Evolutionary conservation across 306 rosid genomes (phyloP), one percentile per base, ranked within the genome.

Genomic region (Inga oerstediana): DNA sequence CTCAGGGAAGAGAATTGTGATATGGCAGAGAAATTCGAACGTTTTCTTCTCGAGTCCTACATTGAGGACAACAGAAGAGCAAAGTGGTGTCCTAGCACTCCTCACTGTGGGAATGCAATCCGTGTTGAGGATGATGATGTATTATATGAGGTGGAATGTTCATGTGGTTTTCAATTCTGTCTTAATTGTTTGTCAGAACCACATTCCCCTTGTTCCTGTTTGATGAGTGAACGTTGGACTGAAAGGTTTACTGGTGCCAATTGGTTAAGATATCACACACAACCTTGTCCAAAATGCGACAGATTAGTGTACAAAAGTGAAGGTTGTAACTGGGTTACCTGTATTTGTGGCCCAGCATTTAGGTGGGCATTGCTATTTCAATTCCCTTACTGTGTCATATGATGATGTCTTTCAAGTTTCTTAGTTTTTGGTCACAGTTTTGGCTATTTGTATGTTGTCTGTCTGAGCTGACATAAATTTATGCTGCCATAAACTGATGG

Each of bases 201-300:
- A 48, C 99, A 96, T 88, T 96, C 98, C 15, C 99, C 99, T 7
- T 96, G 99, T 83, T 93, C 99, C 8, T 96, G 98, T 81, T 82
- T 87, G 87, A 96, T 94, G 99, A 93, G 99, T 98, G 94, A 94
- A 84, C 98, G 92, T 79, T 96, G 99, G 98, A 84, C 88, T 73
- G 92, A 96, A 91, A 96, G 92, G 88, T 94, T 0, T 44, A 1
- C 6, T 8, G 48, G 98, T 82, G 99, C 93, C 84, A 96, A 92
- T 87, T 96, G 99, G 99, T 92, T 96, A 70, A 91, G 96, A 14
- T 94, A 90, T 66, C 92, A 96, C 84, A 92, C 99, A 32, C 92
- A 92, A 83, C 88, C 97, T 69, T 96, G 99, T 77, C 99, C 99
- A 4, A 94, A 94, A 88, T 96, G 99, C 82, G 95, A 90, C 88